A percentile compares a stretch with the other conserved stretches of the same genome.
Evolutionary conservation across 129 eudicot genomes (phyloP).

Genomic region (Cynara cardunculus): DNA sequence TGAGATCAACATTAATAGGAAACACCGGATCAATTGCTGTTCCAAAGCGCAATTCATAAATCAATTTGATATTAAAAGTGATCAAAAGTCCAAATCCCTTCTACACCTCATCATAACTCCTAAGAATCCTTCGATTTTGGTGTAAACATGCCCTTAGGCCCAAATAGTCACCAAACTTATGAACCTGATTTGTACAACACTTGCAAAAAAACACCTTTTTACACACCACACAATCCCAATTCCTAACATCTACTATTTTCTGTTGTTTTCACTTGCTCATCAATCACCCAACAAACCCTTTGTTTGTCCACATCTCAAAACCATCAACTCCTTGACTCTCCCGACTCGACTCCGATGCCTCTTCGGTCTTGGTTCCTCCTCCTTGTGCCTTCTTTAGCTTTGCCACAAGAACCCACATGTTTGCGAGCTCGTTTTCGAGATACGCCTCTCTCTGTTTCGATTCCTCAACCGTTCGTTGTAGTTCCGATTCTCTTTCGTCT

Average conservation of each 20-base stretch:
- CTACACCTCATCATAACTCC: no score
- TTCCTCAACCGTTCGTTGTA: constrained; percentile 69
- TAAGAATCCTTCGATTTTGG: no score
- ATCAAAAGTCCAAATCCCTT: no score
- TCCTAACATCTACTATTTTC: constrained; percentile 21
- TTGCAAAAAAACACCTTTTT: constrained; percentile 12
- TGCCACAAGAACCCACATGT: constrained; percentile 96
- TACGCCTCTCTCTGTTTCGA: constrained; percentile 89
- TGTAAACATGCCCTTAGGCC: no score
- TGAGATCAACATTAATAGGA: no score
- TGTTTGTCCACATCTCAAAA: constrained; percentile 25
- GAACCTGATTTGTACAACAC: constrained; percentile 24
- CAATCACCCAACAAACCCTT: constrained; percentile 20
- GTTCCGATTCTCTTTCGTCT: constrained; percentile 59
- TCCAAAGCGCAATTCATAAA: no score
- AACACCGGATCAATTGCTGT: no score
- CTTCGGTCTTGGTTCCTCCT: constrained; percentile 24
- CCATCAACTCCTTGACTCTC: constrained; percentile 32
- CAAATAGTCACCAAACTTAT: not conserved
- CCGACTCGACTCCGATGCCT: constrained; percentile 39
- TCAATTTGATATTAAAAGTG: no score
- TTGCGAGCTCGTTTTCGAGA: constrained; percentile 93
- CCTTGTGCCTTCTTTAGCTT: constrained; percentile 76
- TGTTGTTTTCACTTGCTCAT: not conserved
- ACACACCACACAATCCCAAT: constrained; percentile 31